Evolutionary conservation across 148 eudicot genomes (phyloP).

Genomic region (Rhododendron vialii): DNA sequence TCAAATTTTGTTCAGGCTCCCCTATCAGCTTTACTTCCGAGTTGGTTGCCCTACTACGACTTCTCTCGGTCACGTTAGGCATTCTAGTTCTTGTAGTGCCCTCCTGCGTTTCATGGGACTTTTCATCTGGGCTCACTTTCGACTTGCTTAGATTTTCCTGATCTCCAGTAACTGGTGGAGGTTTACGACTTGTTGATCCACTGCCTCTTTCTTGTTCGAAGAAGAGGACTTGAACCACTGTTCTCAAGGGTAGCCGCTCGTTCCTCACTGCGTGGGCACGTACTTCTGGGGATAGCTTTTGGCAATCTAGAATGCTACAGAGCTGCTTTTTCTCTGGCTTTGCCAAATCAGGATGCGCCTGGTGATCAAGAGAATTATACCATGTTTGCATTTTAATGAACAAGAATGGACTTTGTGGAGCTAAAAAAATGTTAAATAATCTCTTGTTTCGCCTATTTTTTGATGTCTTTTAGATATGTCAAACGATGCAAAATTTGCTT

Average conservation of each 20-base stretch:
- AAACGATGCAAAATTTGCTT: neutral
- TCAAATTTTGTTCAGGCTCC: neutral
- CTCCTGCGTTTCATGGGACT: neutral
- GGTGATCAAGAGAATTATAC: neutral
- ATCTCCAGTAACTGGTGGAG: neutral
- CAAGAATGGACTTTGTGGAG: neutral
- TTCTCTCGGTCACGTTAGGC: neutral
- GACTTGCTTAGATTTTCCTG: slow-evolving; percentile 1
- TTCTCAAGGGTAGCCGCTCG: slow-evolving; percentile 55
- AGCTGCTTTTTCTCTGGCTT: slow-evolving; percentile 54
- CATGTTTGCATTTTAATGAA: neutral
- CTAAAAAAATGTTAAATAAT: neutral
- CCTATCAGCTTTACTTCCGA: neutral
- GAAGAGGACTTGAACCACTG: slow-evolving; percentile 57
- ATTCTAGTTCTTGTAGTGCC: neutral
- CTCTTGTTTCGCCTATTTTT: neutral
- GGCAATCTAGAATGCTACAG: slow-evolving; percentile 43
- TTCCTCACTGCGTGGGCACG: slow-evolving; percentile 49
- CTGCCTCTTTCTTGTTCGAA: slow-evolving; percentile 41
- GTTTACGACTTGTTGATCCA: slow-evolving; percentile 6
- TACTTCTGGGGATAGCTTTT: slow-evolving; percentile 40
- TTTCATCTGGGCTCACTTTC: slow-evolving; percentile 6
- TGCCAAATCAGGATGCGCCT: slow-evolving; percentile 47
- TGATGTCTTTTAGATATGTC: neutral
- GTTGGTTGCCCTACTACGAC: neutral